Conservation (phyloP, 352 stramenopile genomes). For the Phytopythium ostracodes region DNA sequence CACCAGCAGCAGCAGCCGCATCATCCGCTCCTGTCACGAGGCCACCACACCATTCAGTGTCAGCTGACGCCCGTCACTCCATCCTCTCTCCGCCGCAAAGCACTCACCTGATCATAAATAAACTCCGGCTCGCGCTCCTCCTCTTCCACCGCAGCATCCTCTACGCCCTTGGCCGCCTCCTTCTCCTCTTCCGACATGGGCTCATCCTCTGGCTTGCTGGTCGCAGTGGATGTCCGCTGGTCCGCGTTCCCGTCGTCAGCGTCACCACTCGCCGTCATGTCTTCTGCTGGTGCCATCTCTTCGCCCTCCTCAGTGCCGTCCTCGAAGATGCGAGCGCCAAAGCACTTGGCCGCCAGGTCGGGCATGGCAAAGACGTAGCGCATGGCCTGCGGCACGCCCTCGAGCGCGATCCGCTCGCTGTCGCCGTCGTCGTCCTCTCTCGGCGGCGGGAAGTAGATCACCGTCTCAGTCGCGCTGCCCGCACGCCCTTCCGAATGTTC, state of each 20-base stretch:
- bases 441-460: slow-evolving; percentile 31
- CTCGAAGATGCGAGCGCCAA: slow-evolving; percentile 59
- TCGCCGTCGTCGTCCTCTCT: slow-evolving; percentile 15
- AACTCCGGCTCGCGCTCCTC: slow-evolving; percentile 34
- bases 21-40: slow-evolving; percentile 46
- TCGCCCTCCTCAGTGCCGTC: slow-evolving; percentile 1
- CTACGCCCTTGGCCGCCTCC: not conserved
- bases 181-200: slow-evolving; percentile 8
- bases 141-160: slow-evolving; percentile 14
- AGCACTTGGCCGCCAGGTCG: slow-evolving; percentile 55
- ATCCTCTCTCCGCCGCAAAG: slow-evolving; percentile 2
- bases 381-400: slow-evolving; percentile 53
- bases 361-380: slow-evolving; percentile 49
- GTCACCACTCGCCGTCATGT: slow-evolving; percentile 31
- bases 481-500: slow-evolving; percentile 36
- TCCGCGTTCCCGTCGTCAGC: slow-evolving; percentile 19
- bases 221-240: slow-evolving; percentile 10
- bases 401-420: slow-evolving; percentile 21
- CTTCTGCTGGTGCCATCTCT: not conserved
- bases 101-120: slow-evolving; percentile 80
- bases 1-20: slow-evolving; percentile 32
- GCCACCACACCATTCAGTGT: no score
- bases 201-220: not conserved
- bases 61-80: not conserved
- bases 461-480: slow-evolving; percentile 31